These are phyloP conservation scores for Hericium erinaceus DNA, from an alignment of 768 basidiomycete species.

Conservation along the genomic window DNA sequence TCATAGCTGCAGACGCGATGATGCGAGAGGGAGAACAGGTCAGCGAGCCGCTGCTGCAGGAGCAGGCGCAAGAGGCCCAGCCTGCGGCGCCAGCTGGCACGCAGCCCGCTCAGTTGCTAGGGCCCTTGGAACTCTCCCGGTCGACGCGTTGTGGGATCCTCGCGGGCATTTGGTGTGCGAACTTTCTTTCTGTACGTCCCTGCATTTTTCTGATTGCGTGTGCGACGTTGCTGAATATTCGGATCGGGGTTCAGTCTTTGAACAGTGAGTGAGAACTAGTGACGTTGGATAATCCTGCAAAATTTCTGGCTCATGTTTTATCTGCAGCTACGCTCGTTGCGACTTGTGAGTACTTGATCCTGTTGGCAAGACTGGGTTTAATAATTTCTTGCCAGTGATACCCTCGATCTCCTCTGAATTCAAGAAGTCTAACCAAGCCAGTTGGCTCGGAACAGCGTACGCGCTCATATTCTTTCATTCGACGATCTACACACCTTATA, in stretches of 20 bases:
- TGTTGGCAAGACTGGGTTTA: slow-evolving; percentile 1
- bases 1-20: no score
- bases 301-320: no score
- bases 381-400: slow-evolving; percentile 39
- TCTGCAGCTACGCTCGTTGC: slow-evolving; percentile 62
- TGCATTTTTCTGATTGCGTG: slow-evolving; percentile 18
- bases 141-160: slow-evolving; percentile 55
- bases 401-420: slow-evolving; percentile 76
- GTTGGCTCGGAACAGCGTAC: slow-evolving; percentile 76
- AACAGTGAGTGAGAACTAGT: slow-evolving; percentile 32
- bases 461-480: no score
- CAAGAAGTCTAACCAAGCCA: slow-evolving; percentile 65
- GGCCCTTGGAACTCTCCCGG: slow-evolving; percentile 54
- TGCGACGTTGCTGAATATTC: neutral
- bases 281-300: no score
- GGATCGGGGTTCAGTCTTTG: slow-evolving; percentile 24
- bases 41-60: no score
- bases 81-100: no score
- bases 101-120: slow-evolving; percentile 15
- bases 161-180: slow-evolving; percentile 61
- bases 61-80: no score
- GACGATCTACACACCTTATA: slow-evolving; percentile 12
- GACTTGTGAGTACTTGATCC: slow-evolving; percentile 40
- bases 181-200: slow-evolving; percentile 53
- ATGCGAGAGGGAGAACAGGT: no score